These are phyloP conservation scores for Pyrus pyrifolia DNA, from an alignment of 306 rosid genomes.

Conservation along the genomic window DNA sequence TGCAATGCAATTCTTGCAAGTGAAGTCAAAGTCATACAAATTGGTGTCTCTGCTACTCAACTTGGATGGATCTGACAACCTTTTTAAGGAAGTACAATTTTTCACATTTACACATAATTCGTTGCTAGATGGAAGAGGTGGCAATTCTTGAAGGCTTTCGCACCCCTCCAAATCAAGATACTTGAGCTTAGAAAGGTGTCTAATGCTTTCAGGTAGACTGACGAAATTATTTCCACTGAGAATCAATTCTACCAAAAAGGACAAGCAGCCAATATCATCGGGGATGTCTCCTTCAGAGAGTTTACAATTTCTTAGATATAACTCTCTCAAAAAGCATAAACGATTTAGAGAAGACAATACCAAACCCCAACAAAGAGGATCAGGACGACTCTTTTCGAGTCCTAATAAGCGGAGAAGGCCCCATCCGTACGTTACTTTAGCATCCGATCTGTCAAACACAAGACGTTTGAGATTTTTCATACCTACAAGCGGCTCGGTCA, in stretches of 20 bases:
- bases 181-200: not conserved
- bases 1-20: not conserved
- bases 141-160: constrained; percentile 5
- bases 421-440: not conserved
- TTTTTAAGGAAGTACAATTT: not conserved
- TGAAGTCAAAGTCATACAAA: not conserved
- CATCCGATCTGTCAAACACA: not conserved
- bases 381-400: not conserved
- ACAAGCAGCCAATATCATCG: not conserved
- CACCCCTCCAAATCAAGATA: not conserved
- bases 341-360: not conserved
- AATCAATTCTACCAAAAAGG: not conserved
- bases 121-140: not conserved
- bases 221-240: constrained; percentile 3
- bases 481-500: not conserved
- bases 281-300: not conserved
- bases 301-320: constrained; percentile 1
- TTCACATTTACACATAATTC: not conserved
- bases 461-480: not conserved
- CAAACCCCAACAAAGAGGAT: not conserved
- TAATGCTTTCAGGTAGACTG: constrained; percentile 1
- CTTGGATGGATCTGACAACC: not conserved
- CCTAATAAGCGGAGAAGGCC: not conserved
- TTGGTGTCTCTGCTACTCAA: not conserved
- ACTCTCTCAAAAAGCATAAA: not conserved